Evolutionary conservation across 352 stramenopile genomes (phyloP), one percentile per base, ranked within the genome.

Genomic region (Detonula confervacea): DNA sequence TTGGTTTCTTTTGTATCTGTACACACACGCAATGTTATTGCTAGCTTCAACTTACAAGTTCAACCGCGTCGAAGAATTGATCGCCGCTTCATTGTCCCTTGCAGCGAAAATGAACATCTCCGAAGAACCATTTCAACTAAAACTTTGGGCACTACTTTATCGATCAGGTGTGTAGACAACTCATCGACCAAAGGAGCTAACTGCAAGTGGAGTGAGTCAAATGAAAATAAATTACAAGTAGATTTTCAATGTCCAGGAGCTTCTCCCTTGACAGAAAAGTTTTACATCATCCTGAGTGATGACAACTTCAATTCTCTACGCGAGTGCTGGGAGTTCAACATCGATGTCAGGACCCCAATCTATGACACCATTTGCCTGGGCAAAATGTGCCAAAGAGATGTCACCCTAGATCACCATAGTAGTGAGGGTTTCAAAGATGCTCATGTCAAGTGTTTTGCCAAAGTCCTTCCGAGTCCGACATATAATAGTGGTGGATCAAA

Each of bases 131-230:
- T 66, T 54, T 11, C 29, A 27, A 35, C 65, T 30, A 27, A 1
- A 47, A 11, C 61, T 42, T 5, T 12, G 35, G 35, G 35, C 5
- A 42, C 12, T 5, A 42, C 12, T 5, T 12, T 42, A 39, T 47
- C 35, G 22, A 59, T 74, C 42, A 74, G 49, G 18, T 33, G 46
- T n/a, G 51, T 74, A n/a, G 39, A 74, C 25, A 49, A 74, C 57
- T 52, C 65, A 0, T 67, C 37, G n/a, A 25, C 54, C n/a, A 18
- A 25, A 20, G 42, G 55, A 33, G 52, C 39, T 30, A 25, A 39
- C 9, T 63, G 22, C 42, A 37, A 47, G 42, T 73, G 35, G 61
- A 33, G 33, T 8, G 12, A 63, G 46, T 33, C 44, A 29, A 46
- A 14, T 18, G 37, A 16, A 16, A 63, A 64, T 65, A 14, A 73